Evolutionary conservation across 2,329 filamentous ascomycete genomes (phyloP).

Genomic region (Ophiostoma sp.): DNA sequence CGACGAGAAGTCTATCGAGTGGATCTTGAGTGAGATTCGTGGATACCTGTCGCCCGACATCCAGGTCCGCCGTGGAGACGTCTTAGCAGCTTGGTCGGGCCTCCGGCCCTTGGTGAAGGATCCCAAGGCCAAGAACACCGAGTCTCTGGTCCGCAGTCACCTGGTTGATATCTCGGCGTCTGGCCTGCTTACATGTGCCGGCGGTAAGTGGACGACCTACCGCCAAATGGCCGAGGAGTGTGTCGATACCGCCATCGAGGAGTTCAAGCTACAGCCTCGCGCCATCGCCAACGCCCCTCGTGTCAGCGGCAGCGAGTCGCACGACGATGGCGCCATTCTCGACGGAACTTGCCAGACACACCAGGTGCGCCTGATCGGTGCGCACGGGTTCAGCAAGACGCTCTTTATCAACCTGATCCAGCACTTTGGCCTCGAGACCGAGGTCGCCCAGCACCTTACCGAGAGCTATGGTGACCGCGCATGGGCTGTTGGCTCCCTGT

Average conservation of each 20-base stretch:
- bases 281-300: slow-evolving; percentile 49
- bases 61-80: slow-evolving; percentile 66
- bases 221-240: slow-evolving; percentile 83
- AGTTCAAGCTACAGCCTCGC: slow-evolving; percentile 55
- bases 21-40: slow-evolving; percentile 73
- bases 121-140: slow-evolving; percentile 73
- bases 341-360: slow-evolving; percentile 72
- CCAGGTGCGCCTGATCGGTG: slow-evolving; percentile 65
- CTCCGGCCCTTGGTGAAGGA: slow-evolving; percentile 76
- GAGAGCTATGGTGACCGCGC: slow-evolving; percentile 87
- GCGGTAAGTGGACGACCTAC: slow-evolving; percentile 85
- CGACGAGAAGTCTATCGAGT: slow-evolving; percentile 71
- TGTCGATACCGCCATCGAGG: slow-evolving; percentile 68
- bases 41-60: slow-evolving; percentile 72
- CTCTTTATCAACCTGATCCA: slow-evolving; percentile 95
- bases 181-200: slow-evolving; percentile 72
- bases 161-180: slow-evolving; percentile 68
- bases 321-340: slow-evolving; percentile 66
- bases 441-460: slow-evolving; percentile 85
- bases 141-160: slow-evolving; percentile 77
- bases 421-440: slow-evolving; percentile 86
- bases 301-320: slow-evolving; percentile 60
- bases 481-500: slow-evolving; percentile 82
- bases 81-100: slow-evolving; percentile 71
- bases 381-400: slow-evolving; percentile 73